phyloP scores from a whole-genome alignment of 2,329 filamentous ascomycete species.

The Rhynchosporium secalis region DNA sequence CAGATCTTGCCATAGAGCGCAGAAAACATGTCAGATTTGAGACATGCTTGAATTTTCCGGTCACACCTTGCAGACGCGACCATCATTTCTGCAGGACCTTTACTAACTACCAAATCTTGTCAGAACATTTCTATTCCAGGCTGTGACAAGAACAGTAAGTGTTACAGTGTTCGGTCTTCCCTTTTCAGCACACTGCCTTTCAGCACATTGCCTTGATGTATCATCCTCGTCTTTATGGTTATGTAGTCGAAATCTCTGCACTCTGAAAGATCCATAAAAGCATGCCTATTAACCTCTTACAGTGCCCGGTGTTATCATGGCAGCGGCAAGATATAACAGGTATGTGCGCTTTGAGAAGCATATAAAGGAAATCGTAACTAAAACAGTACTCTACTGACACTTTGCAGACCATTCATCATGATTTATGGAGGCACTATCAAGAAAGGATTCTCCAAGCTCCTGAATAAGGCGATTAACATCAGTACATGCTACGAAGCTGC shows the following conservation, averaged over 20 bases:
- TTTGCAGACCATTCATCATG: conserved; percentile 73
- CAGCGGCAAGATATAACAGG: conserved; percentile 85
- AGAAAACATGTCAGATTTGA: not conserved
- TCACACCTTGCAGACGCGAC: too few relatives aligned
- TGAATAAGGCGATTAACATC: conserved; percentile 82
- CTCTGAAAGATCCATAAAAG: too few relatives aligned
- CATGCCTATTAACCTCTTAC: not conserved
- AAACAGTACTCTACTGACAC: not conserved
- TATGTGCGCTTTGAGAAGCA: not conserved
- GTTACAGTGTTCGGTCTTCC: not conserved
- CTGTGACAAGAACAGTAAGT: conserved; percentile 82
- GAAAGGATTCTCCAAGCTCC: conserved; percentile 76
- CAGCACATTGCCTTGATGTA: not conserved
- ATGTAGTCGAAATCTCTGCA: not conserved
- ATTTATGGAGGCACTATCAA: conserved; percentile 91
- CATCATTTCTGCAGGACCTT: not conserved
- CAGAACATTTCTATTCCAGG: conserved; percentile 73
- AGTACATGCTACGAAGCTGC: conserved; percentile 85
- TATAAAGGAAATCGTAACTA: not conserved
- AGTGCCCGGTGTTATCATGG: conserved; percentile 82
- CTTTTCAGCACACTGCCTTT: too few relatives aligned
- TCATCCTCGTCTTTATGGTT: not conserved
- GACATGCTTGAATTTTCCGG: not conserved
- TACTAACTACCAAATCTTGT: conserved; percentile 63
- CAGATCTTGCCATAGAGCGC: not conserved